A percentile compares a stretch with the other conserved stretches of the same genome.
phyloP scores from a whole-genome alignment of 2,329 filamentous ascomycete genomes.

The Xylariaceae sp. region DNA sequence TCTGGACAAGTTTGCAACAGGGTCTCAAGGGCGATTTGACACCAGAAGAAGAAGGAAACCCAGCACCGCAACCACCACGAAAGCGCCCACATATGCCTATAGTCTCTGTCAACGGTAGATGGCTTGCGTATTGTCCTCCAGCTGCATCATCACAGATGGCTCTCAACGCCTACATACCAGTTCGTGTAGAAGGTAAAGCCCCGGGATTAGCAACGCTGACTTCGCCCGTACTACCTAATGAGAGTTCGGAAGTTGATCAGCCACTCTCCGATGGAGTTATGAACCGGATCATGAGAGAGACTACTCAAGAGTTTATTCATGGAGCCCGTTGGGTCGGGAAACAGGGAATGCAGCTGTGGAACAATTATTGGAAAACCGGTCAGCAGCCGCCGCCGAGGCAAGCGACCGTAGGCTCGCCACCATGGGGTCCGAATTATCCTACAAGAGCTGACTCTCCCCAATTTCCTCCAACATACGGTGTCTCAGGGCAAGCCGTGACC shows the following conservation, averaged over 20 bases:
- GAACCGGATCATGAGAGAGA: slow-evolving; percentile 74
- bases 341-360: slow-evolving; percentile 73
- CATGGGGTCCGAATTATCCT: slow-evolving; percentile 44
- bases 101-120: slow-evolving; percentile 65
- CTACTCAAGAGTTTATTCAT: slow-evolving; percentile 73
- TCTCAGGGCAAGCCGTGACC: slow-evolving; percentile 50
- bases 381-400: slow-evolving; percentile 45
- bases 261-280: slow-evolving; percentile 67
- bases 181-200: slow-evolving; percentile 51
- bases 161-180: slow-evolving; percentile 61
- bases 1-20: slow-evolving; percentile 84
- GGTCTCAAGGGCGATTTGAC: slow-evolving; percentile 44
- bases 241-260: slow-evolving; percentile 67
- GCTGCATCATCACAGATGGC: slow-evolving; percentile 67
- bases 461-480: slow-evolving; percentile 74
- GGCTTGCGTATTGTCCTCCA: slow-evolving; percentile 74
- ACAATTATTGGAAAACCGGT: slow-evolving; percentile 69
- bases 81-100: slow-evolving; percentile 57
- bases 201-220: slow-evolving; percentile 57
- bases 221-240: slow-evolving; percentile 64
- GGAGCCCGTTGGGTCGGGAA: slow-evolving; percentile 73
- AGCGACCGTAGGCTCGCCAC: slow-evolving; percentile 39
- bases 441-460: slow-evolving; percentile 47
- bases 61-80: slow-evolving; percentile 35
- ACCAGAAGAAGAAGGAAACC: slow-evolving; percentile 43